Base-by-base conservation (phyloP, 768 basidiomycete genomes). In the Lactarius hatsudake region DNA sequence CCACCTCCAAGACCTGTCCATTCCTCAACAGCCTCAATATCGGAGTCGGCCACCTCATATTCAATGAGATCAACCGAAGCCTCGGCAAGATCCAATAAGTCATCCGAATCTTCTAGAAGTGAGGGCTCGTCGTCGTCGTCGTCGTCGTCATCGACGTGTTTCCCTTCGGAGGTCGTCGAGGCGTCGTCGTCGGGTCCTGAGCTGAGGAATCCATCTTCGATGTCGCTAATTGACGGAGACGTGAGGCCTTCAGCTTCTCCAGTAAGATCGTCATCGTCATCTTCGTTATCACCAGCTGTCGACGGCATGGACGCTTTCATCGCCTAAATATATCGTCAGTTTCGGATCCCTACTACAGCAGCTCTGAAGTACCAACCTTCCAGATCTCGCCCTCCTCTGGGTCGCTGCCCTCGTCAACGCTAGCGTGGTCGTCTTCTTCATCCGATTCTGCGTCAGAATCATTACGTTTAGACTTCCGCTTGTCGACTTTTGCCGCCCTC, bases 231-330 rank as follows among this genome's bases (percentile, higher is more conserved):
- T 7, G 76, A 72, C 53, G 73, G 73, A 32, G 45, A 68, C 42
- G 69, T 12, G 23, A 51, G 23, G 23, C 8, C n/a, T 51, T 23
- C 73, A n/a, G 73, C 73, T 12, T 75, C 76, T 36, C 60, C 69
- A 40, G 72, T 34, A 26, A 51, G 61, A 10, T 75, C 74, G 23
- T 72, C 74, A 30, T 69, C 69, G 5, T 79, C 74, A 59, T 76
- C 76, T 20, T 73, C 75, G 56, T 74, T 78, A 34, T 73, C 73
- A 42, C 74, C 71, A 70, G 79, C 73, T 63, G 80, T 83, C 2
- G 91, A 92, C 85, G 95, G 93, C 85, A 96, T 89, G 2, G 86
- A 85, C n/a, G 86, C 85, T 81, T 93, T 86, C 93, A 96, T 96
- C 0, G 86, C 94, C 94, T 97, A 69, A 7, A 32, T n/a, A n/a